Conservation (phyloP, 805 yeast species). For the Ogataea angusta region DNA sequence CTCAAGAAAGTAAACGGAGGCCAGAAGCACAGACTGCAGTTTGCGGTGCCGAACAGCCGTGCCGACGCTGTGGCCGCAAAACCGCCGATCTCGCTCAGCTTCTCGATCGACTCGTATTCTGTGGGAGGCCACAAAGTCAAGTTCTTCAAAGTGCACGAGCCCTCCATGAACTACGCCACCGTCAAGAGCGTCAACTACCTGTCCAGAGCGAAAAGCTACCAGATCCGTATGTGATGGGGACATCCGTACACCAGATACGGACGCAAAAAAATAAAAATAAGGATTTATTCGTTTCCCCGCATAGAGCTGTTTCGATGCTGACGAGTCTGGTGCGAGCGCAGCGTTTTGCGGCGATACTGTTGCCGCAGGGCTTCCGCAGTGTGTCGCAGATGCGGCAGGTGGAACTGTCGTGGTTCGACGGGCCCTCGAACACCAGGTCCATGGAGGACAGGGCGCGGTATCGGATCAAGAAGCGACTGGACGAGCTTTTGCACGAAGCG, state of each 20-base stretch:
- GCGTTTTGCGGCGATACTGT: too few relatives aligned
- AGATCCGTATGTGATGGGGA: conserved; percentile 56
- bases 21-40: conserved; percentile 51
- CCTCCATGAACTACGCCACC: conserved; percentile 52
- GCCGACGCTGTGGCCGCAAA: conserved; percentile 62
- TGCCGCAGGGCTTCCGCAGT: too few relatives aligned
- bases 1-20: conserved; percentile 66
- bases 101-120: conserved; percentile 70
- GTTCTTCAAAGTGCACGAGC: conserved; percentile 63
- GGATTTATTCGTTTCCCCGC: not conserved
- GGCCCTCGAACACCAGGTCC: too few relatives aligned
- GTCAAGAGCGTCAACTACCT: conserved; percentile 86
- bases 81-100: conserved; percentile 73
- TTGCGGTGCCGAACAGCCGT: conserved; percentile 36
- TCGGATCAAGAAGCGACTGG: too few relatives aligned
- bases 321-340: too few relatives aligned
- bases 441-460: too few relatives aligned
- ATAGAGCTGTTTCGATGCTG: not conserved
- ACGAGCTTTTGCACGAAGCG: too few relatives aligned
- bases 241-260: conserved; percentile 4
- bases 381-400: too few relatives aligned
- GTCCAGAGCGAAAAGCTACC: conserved; percentile 76
- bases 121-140: conserved; percentile 74
- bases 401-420: too few relatives aligned
- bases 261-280: not conserved